A percentile compares a stretch with the other conserved stretches of the same genome.
Conservation (phyloP, 139 green algal genomes). For the Chlorella sp. region DNA sequence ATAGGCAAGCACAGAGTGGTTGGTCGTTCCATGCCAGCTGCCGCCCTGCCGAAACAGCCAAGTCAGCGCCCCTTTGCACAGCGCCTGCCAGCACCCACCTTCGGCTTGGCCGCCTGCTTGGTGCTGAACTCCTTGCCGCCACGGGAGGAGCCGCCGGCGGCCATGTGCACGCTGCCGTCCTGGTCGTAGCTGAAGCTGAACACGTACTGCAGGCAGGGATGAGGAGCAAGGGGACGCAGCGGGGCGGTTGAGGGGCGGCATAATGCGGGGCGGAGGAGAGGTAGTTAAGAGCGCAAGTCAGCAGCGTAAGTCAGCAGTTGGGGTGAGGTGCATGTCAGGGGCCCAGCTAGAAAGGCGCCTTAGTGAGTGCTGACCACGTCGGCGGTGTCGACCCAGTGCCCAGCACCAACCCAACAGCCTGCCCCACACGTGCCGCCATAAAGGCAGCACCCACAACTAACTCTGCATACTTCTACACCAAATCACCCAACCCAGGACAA, state of each 20-base stretch:
- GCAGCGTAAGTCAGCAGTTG: too few relatives aligned
- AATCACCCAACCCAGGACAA: too few relatives aligned
- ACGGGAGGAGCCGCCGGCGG: not conserved
- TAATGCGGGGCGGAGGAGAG: not conserved
- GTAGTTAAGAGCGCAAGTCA: not conserved
- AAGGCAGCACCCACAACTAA: too few relatives aligned
- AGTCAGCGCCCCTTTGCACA: not conserved
- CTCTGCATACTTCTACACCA: too few relatives aligned
- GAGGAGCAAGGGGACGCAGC: not conserved
- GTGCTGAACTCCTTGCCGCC: slow-evolving; percentile 13
- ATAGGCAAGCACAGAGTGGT: too few relatives aligned
- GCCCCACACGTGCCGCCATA: not conserved
- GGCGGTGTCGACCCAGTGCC: too few relatives aligned
- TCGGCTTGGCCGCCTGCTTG: not conserved
- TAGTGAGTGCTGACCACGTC: too few relatives aligned
- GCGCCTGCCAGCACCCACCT: not conserved
- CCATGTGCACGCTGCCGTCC: slow-evolving; percentile 39
- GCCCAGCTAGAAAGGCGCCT: too few relatives aligned
- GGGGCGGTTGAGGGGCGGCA: not conserved
- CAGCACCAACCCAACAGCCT: not conserved
- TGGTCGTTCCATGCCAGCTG: too few relatives aligned
- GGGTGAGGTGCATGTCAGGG: too few relatives aligned
- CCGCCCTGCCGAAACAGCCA: too few relatives aligned
- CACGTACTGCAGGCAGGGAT: slow-evolving; percentile 74
- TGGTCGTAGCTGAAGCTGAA: slow-evolving; percentile 76